phyloP scores from a whole-genome alignment of 352 stramenopile genomes.

The Pythium scleroteichum region DNA sequence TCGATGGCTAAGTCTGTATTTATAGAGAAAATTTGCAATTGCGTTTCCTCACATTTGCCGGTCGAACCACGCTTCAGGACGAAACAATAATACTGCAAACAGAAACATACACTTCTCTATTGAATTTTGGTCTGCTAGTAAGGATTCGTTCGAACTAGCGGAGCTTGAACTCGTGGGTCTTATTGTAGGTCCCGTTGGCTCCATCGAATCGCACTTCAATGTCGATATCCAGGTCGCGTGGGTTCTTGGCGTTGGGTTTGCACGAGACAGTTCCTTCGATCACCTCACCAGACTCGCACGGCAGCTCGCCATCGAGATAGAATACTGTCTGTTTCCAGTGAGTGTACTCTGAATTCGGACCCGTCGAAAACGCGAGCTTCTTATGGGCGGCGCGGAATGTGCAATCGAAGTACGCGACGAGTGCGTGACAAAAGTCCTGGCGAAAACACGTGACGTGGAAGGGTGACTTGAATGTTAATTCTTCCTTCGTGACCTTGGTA shows the following conservation, averaged over 20 bases:
- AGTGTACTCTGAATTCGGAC: constrained; percentile 93
- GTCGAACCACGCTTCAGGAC: no score
- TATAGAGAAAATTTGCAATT: constrained; percentile 48
- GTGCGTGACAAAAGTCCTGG: constrained; percentile 95
- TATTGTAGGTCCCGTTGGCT: constrained; percentile 59
- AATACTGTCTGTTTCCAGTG: constrained; percentile 99
- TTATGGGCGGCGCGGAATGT: constrained; percentile 96
- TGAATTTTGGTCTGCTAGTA: no score
- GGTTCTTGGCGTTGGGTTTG: constrained; percentile 91
- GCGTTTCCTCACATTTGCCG: constrained; percentile 10
- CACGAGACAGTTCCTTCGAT: constrained; percentile 90
- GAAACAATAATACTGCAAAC: background rate
- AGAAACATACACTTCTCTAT: background rate
- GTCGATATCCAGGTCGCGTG: constrained; percentile 93
- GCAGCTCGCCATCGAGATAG: constrained; percentile 90
- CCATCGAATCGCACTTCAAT: constrained; percentile 82
- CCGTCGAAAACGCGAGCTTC: constrained; percentile 96
- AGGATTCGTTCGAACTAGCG: constrained; percentile 41
- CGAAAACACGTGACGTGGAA: constrained; percentile 92
- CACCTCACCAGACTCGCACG: constrained; percentile 81
- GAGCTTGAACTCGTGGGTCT: constrained; percentile 79
- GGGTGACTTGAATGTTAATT: constrained; percentile 91
- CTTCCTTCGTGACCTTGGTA: constrained; percentile 91
- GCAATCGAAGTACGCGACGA: constrained; percentile 99
- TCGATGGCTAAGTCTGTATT: constrained; percentile 53